A percentile compares a stretch with the other conserved stretches of the same genome.
Evolutionary conservation across 495 filamentous ascomycete species (phyloP).

Genomic region (Pseudomonodictys pantanalensis): DNA sequence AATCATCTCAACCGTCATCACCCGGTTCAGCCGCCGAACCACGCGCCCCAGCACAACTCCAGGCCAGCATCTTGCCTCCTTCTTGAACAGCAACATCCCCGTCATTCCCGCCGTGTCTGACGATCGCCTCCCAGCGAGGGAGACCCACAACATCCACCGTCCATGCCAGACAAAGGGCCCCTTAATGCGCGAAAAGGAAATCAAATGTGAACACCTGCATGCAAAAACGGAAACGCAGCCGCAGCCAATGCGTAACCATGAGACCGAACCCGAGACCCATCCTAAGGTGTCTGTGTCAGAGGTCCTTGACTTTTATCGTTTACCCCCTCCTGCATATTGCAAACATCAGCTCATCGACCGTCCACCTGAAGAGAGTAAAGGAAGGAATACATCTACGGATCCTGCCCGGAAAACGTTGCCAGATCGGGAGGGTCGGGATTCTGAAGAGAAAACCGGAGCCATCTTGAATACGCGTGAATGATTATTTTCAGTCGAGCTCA

Average conservation of each 20-base stretch:
- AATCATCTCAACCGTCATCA: not conserved
- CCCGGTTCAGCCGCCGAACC: too few species aligned
- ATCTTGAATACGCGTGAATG: conserved; percentile 25
- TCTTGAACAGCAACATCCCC: too few species aligned
- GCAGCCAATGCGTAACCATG: conserved; percentile 15
- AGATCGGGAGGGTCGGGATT: conserved; percentile 13
- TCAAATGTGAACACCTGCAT: conserved; percentile 32
- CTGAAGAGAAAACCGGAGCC: conserved; percentile 28
- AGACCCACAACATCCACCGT: too few species aligned
- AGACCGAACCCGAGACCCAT: conserved; percentile 6
- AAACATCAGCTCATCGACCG: conserved; percentile 22
- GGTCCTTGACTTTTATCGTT: conserved; percentile 27
- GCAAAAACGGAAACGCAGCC: conserved; percentile 20
- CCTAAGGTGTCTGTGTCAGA: conserved; percentile 26
- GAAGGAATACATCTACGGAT: conserved; percentile 31
- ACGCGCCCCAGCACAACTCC: conserved; percentile 19
- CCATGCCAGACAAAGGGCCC: not conserved
- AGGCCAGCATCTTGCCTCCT: conserved; percentile 14
- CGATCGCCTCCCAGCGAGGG: too few species aligned
- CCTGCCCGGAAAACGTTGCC: conserved; percentile 8
- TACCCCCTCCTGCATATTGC: conserved; percentile 17
- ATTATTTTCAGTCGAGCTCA: conserved; percentile 33
- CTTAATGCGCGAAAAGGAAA: conserved; percentile 21
- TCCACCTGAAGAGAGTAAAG: conserved; percentile 22
- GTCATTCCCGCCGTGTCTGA: too few species aligned